Evolutionary conservation across 768 basidiomycete species (phyloP), one percentile per base, ranked within the genome.

Genomic region (Serendipita sp.): DNA sequence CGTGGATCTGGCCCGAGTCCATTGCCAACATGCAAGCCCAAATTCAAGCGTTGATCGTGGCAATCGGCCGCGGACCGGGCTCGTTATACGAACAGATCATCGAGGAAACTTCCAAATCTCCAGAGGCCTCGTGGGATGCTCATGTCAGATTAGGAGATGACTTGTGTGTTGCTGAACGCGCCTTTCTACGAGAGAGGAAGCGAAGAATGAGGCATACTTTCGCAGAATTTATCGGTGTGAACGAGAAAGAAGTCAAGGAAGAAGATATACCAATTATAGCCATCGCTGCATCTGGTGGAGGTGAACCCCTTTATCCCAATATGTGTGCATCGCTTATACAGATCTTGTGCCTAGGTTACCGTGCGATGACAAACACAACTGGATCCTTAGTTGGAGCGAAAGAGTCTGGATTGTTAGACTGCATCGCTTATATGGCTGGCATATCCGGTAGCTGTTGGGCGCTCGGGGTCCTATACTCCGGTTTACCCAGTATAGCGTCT

Each of bases 251-350:
- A 62, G 66, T 74, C 2, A 67, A 71, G 44, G 69, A 67, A 53
- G 63, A 69, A 23, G 73, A 74, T 64, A 34, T 74, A n/a, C 73
- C 73, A 1, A 68, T 71, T 13, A 65, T 74, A 16, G 70, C 73
- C 2, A 64, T 73, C 40, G 73, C 72, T 0, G 71, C 69, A 13
- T 69, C 68, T 37, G 71, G 71, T n/a, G 71, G 71, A 40, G 71
- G 71, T n/a, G 64, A n/a, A 34, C 64, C 40, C 62, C 33, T 45
- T 66, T 5, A 6, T 37, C 2, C 50, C 58, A 63, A 63, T 43
- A 33, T 44, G 44, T 34, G 65, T 43, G 34, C 58, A 18, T 44
- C 16, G 36, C 48, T 66, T 15, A 45, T 34, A 6, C 44, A 37
- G 34, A 29, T 27, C 18, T 64, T 45, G 27, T 5, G 13, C 10